Base-by-base conservation (phyloP, 2,329 filamentous ascomycete species). In the Podosphaera fusca region DNA sequence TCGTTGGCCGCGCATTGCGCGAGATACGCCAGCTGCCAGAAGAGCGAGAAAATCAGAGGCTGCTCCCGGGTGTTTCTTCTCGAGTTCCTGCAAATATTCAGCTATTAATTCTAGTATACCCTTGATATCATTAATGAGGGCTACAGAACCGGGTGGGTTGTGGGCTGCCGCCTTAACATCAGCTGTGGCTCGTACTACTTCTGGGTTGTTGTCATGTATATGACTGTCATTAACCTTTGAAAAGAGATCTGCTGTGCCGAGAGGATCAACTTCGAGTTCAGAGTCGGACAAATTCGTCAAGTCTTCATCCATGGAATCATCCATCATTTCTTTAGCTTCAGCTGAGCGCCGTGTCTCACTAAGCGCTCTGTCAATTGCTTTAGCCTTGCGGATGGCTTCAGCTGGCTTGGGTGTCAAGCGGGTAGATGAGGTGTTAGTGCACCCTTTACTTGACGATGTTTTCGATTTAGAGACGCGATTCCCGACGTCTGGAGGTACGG, bases 391-490 rank as follows among this genome's bases (percentile, higher is more conserved):
- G 51, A 2, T 38, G 35, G 34, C 51, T 29, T 54, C 35, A 12
- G 35, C 35, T 54, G 51, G n/a, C n/a, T 54, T 54, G 8, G 29
- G 10, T 12, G 38, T 42, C 38, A 14, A 42, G 38, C 38, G 38
- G 38, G 38, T 14, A 12, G n/a, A 42, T 42, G n/a, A 42, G 21
- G 21, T 21, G 21, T 21, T 21, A 21, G 21, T 21, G 38, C 38
- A 12, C 10, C 38, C n/a, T 14, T 12, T 52, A 35, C 31, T 52
- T 33, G 50, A 21, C 31, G 50, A 9, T 8, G 50, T 12, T 4
- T 12, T 52, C 50, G 33, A 33, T 52, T 52, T 52, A 31, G 50
- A 36, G 50, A 52, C 50, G 31, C 50, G 50, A 52, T 52, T 52
- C 33, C 50, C 50, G 34, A n/a, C 31, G 50, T 52, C 50, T 34